These are phyloP conservation scores for Fusarium sp. DNA, from an alignment of 2,329 filamentous ascomycete genomes.

Conservation along the genomic window DNA sequence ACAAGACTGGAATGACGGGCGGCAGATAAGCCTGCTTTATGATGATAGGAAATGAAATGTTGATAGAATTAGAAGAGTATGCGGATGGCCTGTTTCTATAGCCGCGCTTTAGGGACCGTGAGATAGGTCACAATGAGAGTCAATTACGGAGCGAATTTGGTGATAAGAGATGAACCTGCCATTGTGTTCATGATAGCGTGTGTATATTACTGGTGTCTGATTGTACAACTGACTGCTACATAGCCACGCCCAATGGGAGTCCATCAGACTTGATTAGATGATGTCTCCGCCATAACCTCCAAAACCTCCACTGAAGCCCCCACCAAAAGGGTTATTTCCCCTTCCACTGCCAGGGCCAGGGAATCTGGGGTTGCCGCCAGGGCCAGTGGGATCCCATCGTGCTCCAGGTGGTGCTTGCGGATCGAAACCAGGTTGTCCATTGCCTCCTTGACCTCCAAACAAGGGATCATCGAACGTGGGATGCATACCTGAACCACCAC, in stretches of 20 bases:
- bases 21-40: slow-evolving; percentile 17
- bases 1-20: slow-evolving; percentile 2
- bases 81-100: slow-evolving; percentile 14
- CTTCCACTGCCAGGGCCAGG: slow-evolving; percentile 60
- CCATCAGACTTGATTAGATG: slow-evolving; percentile 32
- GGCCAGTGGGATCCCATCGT: slow-evolving; percentile 90
- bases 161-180: slow-evolving; percentile 3
- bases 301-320: slow-evolving; percentile 55
- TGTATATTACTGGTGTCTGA: slow-evolving; percentile 6
- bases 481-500: slow-evolving; percentile 87
- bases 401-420: slow-evolving; percentile 86
- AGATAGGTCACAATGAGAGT: slow-evolving; percentile 1
- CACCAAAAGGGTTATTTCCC: slow-evolving; percentile 57
- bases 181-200: slow-evolving; percentile 30
- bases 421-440: slow-evolving; percentile 59
- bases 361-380: slow-evolving; percentile 67
- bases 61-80: slow-evolving; percentile 43
- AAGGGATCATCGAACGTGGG: slow-evolving; percentile 94
- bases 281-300: slow-evolving; percentile 48
- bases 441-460: slow-evolving; percentile 67
- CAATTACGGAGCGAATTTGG: slow-evolving; percentile 4
- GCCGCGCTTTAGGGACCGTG: neutral
- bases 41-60: slow-evolving; percentile 43
- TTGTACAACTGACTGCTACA: neutral
- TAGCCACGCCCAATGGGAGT: neutral